Conservation (phyloP, 805 yeast genomes). For the Torulaspora maleeae region DNA sequence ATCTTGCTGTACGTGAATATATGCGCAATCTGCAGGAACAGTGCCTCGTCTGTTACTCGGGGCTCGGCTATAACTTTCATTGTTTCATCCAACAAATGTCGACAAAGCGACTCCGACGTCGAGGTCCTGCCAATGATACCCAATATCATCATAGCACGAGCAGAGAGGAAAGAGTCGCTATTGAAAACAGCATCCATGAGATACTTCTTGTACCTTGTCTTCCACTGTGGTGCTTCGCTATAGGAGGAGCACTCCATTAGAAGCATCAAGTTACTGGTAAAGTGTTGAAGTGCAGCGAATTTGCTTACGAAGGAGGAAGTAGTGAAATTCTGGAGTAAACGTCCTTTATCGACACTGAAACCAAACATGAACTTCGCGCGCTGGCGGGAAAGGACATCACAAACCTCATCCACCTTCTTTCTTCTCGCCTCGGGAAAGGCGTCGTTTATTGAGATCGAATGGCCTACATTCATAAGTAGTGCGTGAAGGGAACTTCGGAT, state of each 20-base stretch:
- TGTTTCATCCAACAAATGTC: slow-evolving; percentile 28
- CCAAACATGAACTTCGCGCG: slow-evolving; percentile 68
- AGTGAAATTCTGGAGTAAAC: slow-evolving; percentile 34
- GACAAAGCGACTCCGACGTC: slow-evolving; percentile 51
- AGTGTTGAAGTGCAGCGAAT: slow-evolving; percentile 47
- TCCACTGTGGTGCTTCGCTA: slow-evolving; percentile 51
- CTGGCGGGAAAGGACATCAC: slow-evolving; percentile 46
- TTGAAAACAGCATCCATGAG: slow-evolving; percentile 59
- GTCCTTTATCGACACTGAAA: slow-evolving; percentile 49
- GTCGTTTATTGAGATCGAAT: slow-evolving; percentile 59
- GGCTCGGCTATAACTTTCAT: slow-evolving; percentile 37
- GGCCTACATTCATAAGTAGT: slow-evolving; percentile 60
- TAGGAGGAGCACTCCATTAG: slow-evolving; percentile 47
- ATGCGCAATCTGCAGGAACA: slow-evolving; percentile 36
- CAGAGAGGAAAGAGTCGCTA: slow-evolving; percentile 54
- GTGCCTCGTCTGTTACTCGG: slow-evolving; percentile 31
- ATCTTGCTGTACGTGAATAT: slow-evolving; percentile 40
- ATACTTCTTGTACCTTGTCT: slow-evolving; percentile 59
- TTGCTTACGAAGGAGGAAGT: slow-evolving; percentile 38
- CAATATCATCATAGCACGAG: slow-evolving; percentile 61
- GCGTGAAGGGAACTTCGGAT: slow-evolving; percentile 59
- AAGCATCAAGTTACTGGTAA: slow-evolving; percentile 51
- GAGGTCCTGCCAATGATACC: slow-evolving; percentile 66
- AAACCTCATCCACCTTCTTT: slow-evolving; percentile 44
- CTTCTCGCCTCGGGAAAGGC: slow-evolving; percentile 41